Evolutionary conservation across 2,329 filamentous ascomycete genomes (phyloP), one percentile per base, ranked within the genome.

Genomic region (Aspergillus sp.): DNA sequence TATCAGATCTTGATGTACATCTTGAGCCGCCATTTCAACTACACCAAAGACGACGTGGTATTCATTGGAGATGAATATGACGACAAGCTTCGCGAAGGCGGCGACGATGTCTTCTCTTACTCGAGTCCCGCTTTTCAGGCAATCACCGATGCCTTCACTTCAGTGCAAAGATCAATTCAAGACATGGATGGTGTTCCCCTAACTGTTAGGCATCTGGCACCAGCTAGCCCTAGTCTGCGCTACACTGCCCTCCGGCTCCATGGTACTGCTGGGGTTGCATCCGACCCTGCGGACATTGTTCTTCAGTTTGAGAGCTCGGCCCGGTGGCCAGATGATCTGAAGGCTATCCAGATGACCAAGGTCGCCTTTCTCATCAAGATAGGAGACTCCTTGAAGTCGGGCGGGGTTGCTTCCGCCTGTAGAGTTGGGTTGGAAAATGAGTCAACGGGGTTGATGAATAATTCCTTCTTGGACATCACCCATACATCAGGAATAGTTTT

Each of bases 231-330:
- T 10, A 84, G 89, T 57, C 82, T 96, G 7, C 88, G 94, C 42
- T 94, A 90, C 65, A 81, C 92, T 1, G 91, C 79, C 2, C 66
- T 77, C 21, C 68, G 64, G 47, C 59, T 72, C 32, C 70, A 75
- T 21, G 63, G 52, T 27, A 49, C 70, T 15, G 64, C 66, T 42
- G 65, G 66, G 25, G 62, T 65, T 19, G 62, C 60, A 32, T 61
- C 68, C 7, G 64, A 69, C 10, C 89, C 91, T 0, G 89, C 93
- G 66, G 88, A 96, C 66, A 85, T 96, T 32, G 84, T 92, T 44
- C 83, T 99, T 51, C 93, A 94, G 71, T 98, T 99, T 68, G 95
- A 99, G 78, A 91, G 90, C 4, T 98, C 95, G 6, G 89, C 88
- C 49, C 89, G 91, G 67, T 99, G 95, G 95, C 95, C 95, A 0